Conservation (phyloP, 1,139 yeast species). For the Pichia sp. region DNA sequence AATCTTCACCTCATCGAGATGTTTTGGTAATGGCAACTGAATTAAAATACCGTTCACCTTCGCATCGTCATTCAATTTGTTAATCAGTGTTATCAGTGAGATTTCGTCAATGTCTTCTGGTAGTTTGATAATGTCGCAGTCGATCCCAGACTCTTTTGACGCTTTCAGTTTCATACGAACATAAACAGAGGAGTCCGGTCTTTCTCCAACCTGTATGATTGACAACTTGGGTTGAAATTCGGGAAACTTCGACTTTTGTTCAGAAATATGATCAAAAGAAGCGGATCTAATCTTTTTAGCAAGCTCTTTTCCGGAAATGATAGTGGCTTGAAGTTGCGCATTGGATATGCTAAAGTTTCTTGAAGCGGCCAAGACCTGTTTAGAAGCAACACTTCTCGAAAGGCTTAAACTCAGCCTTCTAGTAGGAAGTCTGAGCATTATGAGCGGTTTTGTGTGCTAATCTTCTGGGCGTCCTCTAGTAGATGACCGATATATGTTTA, state of each 20-base stretch:
- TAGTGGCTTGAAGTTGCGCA: constrained; percentile 24
- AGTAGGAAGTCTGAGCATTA: constrained; percentile 19
- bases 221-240: constrained; percentile 73
- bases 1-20: constrained; percentile 71
- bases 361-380: not conserved
- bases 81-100: constrained; percentile 57
- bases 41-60: constrained; percentile 83
- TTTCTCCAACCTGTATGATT: constrained; percentile 83
- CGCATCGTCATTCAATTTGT: constrained; percentile 59
- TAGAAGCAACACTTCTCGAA: constrained; percentile 7
- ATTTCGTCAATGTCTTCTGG: constrained; percentile 57
- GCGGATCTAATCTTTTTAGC: constrained; percentile 28
- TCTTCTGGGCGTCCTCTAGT: too few relatives aligned
- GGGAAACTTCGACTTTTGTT: constrained; percentile 50
- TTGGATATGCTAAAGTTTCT: constrained; percentile 21
- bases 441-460: not conserved
- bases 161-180: constrained; percentile 94
- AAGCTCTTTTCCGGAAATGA: constrained; percentile 30
- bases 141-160: constrained; percentile 77
- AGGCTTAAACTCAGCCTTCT: constrained; percentile 9
- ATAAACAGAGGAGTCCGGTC: constrained; percentile 92
- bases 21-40: constrained; percentile 85
- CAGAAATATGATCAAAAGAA: constrained; percentile 44
- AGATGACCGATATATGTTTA: too few relatives aligned
- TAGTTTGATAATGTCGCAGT: constrained; percentile 63